Evolutionary conservation across 1,284 basidiomycete genomes (phyloP), one percentile per base, ranked within the genome.

Genomic region (Schizophyllum amplum): DNA sequence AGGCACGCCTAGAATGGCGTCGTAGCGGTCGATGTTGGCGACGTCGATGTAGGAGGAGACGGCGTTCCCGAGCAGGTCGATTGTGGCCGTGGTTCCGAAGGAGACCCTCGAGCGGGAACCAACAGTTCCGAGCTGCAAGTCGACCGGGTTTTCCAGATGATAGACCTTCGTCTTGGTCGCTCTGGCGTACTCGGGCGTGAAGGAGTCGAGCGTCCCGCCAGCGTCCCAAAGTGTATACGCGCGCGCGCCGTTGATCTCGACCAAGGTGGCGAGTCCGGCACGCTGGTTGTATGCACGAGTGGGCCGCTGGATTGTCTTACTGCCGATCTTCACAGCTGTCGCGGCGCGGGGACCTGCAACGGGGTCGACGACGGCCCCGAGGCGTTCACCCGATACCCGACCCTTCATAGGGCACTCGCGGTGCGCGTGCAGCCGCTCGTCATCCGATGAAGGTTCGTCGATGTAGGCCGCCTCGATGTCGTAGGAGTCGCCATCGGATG

Each of bases 11-110:
- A 72, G 56, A 1, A 73, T 62, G 0, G 62, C 51, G 51, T 72
- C 68, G 55, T 72, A 72, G 0, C 62, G 54, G 51, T 70, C 70
- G 0, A 72, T 23, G 56, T 72, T 70, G 0, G 65, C 65, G 0
- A 71, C 57, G 52, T 72, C 69, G 21, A 70, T 62, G 50, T 68
- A 67, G 0, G 55, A 24, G 13, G 61, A 25, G 5, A 59, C 57
- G 0, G 54, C 25, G 4, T 71, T 66, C 1, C 5, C 52, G 13
- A 62, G 65, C 48, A 69, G 67, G 22, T 60, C 9, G 20, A 68
- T 27, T 7, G 59, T 13, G 0, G 55, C 57, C n/a, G 4, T 58
- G 0, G 63, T 51, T 1, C 65, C 60, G 51, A 57, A 61, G 33
- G 67, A 67, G 4, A 71, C 64, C 50, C 63, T 52, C 15, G 65